Evolutionary conservation across 441 rosid genomes (phyloP).

Genomic region (Arabidopsis lyrata): DNA sequence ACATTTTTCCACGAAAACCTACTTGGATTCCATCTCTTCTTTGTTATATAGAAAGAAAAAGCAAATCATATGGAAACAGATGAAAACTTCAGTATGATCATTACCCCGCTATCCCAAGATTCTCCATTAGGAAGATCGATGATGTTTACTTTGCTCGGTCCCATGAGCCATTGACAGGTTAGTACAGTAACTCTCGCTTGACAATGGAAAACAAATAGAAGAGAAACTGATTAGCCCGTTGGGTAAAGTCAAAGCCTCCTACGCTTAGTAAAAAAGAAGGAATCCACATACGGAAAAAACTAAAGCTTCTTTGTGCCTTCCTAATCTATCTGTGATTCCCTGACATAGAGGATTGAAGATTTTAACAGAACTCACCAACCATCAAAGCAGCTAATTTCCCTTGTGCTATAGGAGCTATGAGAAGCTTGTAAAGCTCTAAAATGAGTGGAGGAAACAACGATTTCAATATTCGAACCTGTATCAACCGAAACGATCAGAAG

Average conservation of each 20-base stretch:
- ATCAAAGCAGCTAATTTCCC: constrained; percentile 79
- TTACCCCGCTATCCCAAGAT: constrained; percentile 78
- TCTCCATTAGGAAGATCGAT: constrained; percentile 79
- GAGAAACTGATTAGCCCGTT: not conserved
- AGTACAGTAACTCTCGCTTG: constrained; percentile 85
- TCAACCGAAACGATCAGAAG: not conserved
- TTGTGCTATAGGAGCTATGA: constrained; percentile 70
- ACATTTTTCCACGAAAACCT: constrained; percentile 93
- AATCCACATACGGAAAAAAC: not conserved
- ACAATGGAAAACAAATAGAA: constrained; percentile 15
- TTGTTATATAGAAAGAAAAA: constrained; percentile 9
- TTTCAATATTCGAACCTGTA: constrained; percentile 72
- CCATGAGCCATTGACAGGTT: constrained; percentile 97
- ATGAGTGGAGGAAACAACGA: constrained; percentile 83
- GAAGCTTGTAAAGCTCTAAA: constrained; percentile 67
- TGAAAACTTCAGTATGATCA: not conserved
- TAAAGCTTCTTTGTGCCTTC: too few relatives aligned
- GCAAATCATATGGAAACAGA: constrained; percentile 10
- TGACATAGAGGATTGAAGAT: constrained; percentile 16
- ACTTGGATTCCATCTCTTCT: constrained; percentile 29
- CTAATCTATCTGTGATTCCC: too few relatives aligned
- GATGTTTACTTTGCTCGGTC: constrained; percentile 65
- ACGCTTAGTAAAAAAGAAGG: not conserved
- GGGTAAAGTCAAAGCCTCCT: not conserved
- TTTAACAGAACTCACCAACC: constrained; percentile 73